Conservation (phyloP, 2,329 filamentous ascomycete species). For the Alternaria dauci region DNA sequence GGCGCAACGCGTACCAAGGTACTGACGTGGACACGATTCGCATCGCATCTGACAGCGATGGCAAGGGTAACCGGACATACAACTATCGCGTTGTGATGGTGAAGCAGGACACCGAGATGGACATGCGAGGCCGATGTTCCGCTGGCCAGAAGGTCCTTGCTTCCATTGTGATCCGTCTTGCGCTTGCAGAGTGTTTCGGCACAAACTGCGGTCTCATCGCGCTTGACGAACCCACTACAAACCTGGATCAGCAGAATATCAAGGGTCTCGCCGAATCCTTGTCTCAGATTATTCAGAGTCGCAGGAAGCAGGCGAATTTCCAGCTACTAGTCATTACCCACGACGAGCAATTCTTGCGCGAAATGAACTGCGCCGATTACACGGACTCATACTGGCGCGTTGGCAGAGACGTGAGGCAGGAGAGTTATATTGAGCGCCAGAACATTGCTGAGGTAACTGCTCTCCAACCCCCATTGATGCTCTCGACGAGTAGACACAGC, state of each 20-base stretch:
- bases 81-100: slow-evolving; percentile 98
- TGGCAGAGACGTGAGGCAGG: slow-evolving; percentile 81
- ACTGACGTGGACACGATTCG: slow-evolving; percentile 97
- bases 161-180: slow-evolving; percentile 95
- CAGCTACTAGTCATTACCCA: slow-evolving; percentile 99
- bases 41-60: slow-evolving; percentile 90
- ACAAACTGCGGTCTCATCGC: slow-evolving; percentile 96
- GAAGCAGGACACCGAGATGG: slow-evolving; percentile 97
- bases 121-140: slow-evolving; percentile 97
- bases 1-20: slow-evolving; percentile 95
- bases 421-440: slow-evolving; percentile 80
- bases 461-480: slow-evolving; percentile 1
- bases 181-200: slow-evolving; percentile 95
- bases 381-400: slow-evolving; percentile 92
- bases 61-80: slow-evolving; percentile 80
- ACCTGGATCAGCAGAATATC: slow-evolving; percentile 95
- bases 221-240: slow-evolving; percentile 96
- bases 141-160: slow-evolving; percentile 97
- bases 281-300: slow-evolving; percentile 83
- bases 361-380: slow-evolving; percentile 95
- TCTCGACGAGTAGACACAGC: background rate
- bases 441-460: slow-evolving; percentile 52
- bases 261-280: slow-evolving; percentile 84
- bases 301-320: slow-evolving; percentile 90
- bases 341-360: slow-evolving; percentile 92